Evolutionary conservation across 805 yeast genomes (phyloP), one percentile per base, ranked within the genome.

Genomic region (Metschnikowia koreensis): DNA sequence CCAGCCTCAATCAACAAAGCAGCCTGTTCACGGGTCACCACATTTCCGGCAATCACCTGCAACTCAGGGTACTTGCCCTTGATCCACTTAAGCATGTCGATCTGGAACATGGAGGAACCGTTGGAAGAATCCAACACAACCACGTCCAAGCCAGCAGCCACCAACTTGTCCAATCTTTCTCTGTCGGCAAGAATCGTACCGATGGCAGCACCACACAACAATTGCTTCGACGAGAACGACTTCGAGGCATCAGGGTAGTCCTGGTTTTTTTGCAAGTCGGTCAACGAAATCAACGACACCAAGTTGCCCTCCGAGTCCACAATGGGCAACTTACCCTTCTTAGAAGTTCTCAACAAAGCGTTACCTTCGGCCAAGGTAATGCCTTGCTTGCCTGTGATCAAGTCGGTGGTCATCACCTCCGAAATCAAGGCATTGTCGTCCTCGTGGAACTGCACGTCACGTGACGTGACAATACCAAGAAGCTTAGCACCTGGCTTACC

Each of bases 1-100:
- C 99, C 99, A 48, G 96, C 97, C 64, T 81, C 86, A 53, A 65
- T 59, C 67, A 94, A 81, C 67, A 83, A 80, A 56, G 99, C 99
- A 62, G 99, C 98, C 81, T 94, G 99, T 74, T 93, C 99, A 74
- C 99, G 87, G 61, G 97, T 92, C 56, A 92, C 98, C 66, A 94
- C 99, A 70, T 94, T 94, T 81, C 99, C 99, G 55, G 96, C 99
- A 74, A 94, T 84, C 60, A 94, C 89, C 75, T 94, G 83, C 65
- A 94, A 77, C 27, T 86, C 81, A 60, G 96, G 90, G 80, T 73
- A 83, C 48, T 81, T 87, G 60, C 73, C 67, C 77, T 94, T 94
- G 76, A 89, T 87, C 92, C 90, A 90, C 76, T 85, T 81, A 74
- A 94, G 81, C 96, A 94, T 88, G 63, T 93, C 84, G 65, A 91